Conservation (phyloP, 1,139 yeast genomes). For the Blastobotrys apis region DNA sequence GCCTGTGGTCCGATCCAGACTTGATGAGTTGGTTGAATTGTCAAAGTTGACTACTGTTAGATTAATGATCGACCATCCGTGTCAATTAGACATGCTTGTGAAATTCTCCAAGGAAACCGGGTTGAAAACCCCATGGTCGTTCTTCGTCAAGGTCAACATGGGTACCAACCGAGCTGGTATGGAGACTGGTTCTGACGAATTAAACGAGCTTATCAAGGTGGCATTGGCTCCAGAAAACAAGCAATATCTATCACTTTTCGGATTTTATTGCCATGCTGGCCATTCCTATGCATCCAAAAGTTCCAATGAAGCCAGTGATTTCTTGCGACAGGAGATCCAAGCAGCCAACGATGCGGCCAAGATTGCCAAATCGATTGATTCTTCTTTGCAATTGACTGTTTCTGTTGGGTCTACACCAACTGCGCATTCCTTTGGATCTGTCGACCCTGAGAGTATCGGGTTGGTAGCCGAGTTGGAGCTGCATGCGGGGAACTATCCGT, state of each 20-base stretch:
- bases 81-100: constrained; percentile 50
- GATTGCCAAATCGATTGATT: constrained; percentile 27
- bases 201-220: constrained; percentile 31
- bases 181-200: constrained; percentile 30
- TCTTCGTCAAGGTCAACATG: constrained; percentile 46
- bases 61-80: constrained; percentile 57
- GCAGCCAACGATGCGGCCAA: constrained; percentile 55
- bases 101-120: constrained; percentile 38
- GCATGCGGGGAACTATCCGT: constrained; percentile 76
- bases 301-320: constrained; percentile 46
- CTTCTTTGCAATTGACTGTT: constrained; percentile 39
- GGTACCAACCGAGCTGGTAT: constrained; percentile 48
- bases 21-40: constrained; percentile 49
- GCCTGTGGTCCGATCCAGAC: constrained; percentile 52
- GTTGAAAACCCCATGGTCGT: constrained; percentile 38
- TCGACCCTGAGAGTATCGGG: constrained; percentile 32
- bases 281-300: constrained; percentile 57
- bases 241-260: constrained; percentile 40
- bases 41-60: constrained; percentile 31
- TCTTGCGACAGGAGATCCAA: constrained; percentile 50
- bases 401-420: constrained; percentile 85
- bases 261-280: constrained; percentile 79
- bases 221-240: constrained; percentile 19
- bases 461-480: constrained; percentile 48
- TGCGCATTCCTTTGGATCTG: constrained; percentile 52